Evolutionary conservation across 768 basidiomycete genomes (phyloP), one percentile per base, ranked within the genome.

Genomic region (Rhodotorula sphaerocarpa): DNA sequence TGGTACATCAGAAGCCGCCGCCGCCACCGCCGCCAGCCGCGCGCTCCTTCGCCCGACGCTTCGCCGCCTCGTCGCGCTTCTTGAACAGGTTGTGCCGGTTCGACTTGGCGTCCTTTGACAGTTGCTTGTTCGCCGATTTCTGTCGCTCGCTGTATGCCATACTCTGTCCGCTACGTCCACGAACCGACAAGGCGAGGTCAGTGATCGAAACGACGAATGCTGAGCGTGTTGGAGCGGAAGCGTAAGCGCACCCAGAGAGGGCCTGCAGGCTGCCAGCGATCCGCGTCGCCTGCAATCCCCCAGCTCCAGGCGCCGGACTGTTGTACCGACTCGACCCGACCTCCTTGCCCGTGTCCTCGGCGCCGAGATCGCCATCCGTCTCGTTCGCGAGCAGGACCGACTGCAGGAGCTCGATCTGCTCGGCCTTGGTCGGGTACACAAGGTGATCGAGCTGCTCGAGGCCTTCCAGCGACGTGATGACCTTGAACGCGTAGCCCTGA

Each of bases 391-490:
- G 79, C 25, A 97, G 80, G 23, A 97, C 92, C 10, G 88, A 86
- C 61, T 88, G 86, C n/a, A 99, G 80, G 23, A 99, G 83, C 74
- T 96, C 93, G 62, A 97, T 93, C 77, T 97, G 93, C 73, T 95
- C 88, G 70, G 90, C 85, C 72, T 83, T 82, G 44, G 88, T 89
- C 72, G 82, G 84, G 79, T 93, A 99, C 53, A 96, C 95, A 55
- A 97, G 80, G 72, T 90, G 87, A 6, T 86, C 84, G 67, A 91
- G 80, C 46, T 81, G 79, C 61, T 93, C 86, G 31, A 97, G 79
- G 14, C 95, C 95, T 66, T 97, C 91, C 23, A 99, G 82, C 70
- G 92, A 88, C 3, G 95, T 97, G 76, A 99, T 97, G 56, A 99
- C 93, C 77, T 97, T 97, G 83, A 99, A 99, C 10, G 93, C 88